Conservation (phyloP, 2,329 filamentous ascomycete species). For the Emydomyces testavorans region DNA sequence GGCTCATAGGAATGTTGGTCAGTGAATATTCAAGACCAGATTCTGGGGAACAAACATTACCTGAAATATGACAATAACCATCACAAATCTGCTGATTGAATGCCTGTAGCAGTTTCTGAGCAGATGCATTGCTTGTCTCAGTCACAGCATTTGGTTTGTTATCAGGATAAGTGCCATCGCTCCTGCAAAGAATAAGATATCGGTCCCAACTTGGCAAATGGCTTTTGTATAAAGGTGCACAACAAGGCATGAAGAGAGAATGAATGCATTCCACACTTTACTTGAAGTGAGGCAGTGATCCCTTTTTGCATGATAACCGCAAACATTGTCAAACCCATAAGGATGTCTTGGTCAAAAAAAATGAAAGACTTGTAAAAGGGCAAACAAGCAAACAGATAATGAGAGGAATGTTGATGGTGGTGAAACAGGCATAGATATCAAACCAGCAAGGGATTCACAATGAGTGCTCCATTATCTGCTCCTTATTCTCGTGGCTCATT, state of each 20-base stretch:
- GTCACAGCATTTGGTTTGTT: neutral
- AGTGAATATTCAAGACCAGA: neutral
- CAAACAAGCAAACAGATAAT: conserved; percentile 3
- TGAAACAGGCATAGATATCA: conserved; percentile 1
- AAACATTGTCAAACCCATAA: neutral
- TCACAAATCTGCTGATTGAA: neutral
- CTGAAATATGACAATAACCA: neutral
- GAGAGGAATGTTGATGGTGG: neutral
- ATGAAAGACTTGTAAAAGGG: conserved; percentile 2
- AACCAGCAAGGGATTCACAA: neutral
- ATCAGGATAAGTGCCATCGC: neutral
- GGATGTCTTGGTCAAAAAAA: conserved; percentile 3
- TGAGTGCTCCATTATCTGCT: neutral
- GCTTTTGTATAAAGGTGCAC: neutral
- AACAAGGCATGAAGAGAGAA: neutral
- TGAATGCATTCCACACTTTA: neutral
- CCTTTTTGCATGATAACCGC: neutral
- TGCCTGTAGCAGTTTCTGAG: neutral
- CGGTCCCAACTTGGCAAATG: neutral
- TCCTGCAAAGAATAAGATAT: neutral
- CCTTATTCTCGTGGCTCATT: too few species aligned
- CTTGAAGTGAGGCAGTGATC: neutral
- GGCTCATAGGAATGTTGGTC: too few species aligned
- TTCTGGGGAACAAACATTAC: neutral
- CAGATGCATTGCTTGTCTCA: neutral